These are phyloP conservation scores for Lojkania enalia DNA, from an alignment of 2,329 filamentous ascomycete species.

Conservation along the genomic window DNA sequence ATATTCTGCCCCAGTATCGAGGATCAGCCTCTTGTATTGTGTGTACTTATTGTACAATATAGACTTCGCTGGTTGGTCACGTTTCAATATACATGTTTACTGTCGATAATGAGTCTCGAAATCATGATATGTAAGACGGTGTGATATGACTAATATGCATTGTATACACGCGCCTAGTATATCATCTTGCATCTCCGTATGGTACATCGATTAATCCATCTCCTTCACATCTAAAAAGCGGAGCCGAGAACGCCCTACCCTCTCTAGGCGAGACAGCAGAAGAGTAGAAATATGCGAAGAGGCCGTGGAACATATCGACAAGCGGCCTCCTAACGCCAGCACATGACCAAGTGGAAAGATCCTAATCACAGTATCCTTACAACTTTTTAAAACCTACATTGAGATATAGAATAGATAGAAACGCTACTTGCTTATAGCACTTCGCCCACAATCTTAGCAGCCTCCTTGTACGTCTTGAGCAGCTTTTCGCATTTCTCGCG, in stretches of 20 bases:
- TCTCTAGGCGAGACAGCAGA: constrained; percentile 12
- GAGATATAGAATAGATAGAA: constrained; percentile 18
- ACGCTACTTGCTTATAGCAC: constrained; percentile 58
- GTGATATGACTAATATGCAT: constrained; percentile 3
- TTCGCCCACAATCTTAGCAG: constrained; percentile 96
- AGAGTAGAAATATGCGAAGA: constrained; percentile 31
- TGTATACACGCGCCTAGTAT: constrained; percentile 15
- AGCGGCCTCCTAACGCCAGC: constrained; percentile 19
- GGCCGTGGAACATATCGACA: constrained; percentile 24
- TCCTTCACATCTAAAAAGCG: constrained; percentile 12
- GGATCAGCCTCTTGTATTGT: constrained; percentile 40
- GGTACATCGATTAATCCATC: constrained; percentile 18
- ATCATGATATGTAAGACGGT: no score
- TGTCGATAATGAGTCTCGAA: no score
- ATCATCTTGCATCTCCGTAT: constrained; percentile 11
- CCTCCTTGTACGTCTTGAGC: constrained; percentile 93
- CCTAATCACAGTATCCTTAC: constrained; percentile 21
- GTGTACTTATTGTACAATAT: constrained; percentile 49
- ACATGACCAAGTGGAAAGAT: constrained; percentile 16
- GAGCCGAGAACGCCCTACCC: constrained; percentile 28
- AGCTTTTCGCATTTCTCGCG: constrained; percentile 98
- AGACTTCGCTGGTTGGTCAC: constrained; percentile 40
- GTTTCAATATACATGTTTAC: constrained; percentile 40
- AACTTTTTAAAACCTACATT: constrained; percentile 32
- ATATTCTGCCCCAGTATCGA: constrained; percentile 24